A percentile compares a stretch with the other conserved stretches of the same genome.
Conservation (phyloP, 2,329 filamentous ascomycete species). For the Ophiognomonia clavigignenti-juglandacearum region DNA sequence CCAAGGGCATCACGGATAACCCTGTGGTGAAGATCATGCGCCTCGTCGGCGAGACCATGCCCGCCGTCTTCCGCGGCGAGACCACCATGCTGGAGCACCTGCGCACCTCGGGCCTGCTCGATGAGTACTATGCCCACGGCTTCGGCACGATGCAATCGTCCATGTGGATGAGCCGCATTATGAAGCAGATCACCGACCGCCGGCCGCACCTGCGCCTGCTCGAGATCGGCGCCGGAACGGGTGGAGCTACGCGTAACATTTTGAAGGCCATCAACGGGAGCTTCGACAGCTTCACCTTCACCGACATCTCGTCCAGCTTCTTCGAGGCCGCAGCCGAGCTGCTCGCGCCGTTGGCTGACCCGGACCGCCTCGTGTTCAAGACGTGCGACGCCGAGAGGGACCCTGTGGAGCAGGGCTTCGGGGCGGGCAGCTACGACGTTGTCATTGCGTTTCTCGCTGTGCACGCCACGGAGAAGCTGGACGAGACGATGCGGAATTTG, state of each 20-base stretch:
- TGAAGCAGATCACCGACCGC: constrained; percentile 10
- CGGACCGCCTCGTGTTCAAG: constrained; percentile 1
- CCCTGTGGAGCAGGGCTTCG: constrained; percentile 26
- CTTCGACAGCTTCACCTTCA: constrained; percentile 36
- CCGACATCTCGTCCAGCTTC: constrained; percentile 33
- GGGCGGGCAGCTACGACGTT: constrained; percentile 24
- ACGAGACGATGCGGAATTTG: constrained; percentile 21
- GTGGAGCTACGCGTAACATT: constrained; percentile 30
- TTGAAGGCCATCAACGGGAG: constrained; percentile 24
- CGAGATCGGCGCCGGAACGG: constrained; percentile 32
- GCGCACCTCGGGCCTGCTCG: constrained; percentile 13
- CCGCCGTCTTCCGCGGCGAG: not conserved
- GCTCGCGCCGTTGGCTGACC: not conserved
- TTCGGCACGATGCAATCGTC: constrained; percentile 7
- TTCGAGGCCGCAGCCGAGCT: constrained; percentile 28
- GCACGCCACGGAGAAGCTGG: constrained; percentile 22
- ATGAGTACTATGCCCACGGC: constrained; percentile 12
- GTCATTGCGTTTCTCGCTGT: constrained; percentile 27
- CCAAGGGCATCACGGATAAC: not conserved
- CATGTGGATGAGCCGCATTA: constrained; percentile 1
- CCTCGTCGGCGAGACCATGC: constrained; percentile 1
- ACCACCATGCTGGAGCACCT: constrained; percentile 18
- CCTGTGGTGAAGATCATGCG: not conserved
- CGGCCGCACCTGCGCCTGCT: constrained; percentile 23
- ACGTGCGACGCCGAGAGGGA: constrained; percentile 24